phyloP scores from a whole-genome alignment of 768 basidiomycete species.

The Calocybe cyanea region DNA sequence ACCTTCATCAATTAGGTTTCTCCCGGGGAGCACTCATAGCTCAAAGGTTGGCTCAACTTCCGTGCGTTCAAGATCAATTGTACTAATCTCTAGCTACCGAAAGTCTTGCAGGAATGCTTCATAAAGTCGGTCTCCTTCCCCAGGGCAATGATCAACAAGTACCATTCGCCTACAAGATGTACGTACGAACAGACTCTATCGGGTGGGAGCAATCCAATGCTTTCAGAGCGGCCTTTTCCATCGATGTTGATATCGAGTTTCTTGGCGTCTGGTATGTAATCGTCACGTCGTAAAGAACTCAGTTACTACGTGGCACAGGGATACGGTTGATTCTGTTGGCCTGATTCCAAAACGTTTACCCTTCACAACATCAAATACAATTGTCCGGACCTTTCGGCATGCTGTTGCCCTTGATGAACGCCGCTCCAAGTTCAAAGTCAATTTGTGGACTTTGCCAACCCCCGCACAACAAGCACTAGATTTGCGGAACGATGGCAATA shows the following conservation, averaged over 20 bases:
- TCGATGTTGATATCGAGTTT: slow-evolving; percentile 53
- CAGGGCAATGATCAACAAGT: slow-evolving; percentile 51
- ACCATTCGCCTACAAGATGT: slow-evolving; percentile 64
- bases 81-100: too few relatives aligned
- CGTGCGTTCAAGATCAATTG: background rate
- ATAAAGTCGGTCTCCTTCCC: slow-evolving; percentile 48
- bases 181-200: slow-evolving; percentile 42
- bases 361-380: slow-evolving; percentile 52
- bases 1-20: slow-evolving; percentile 35
- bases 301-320: slow-evolving; percentile 43
- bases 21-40: slow-evolving; percentile 66
- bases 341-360: slow-evolving; percentile 50
- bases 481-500: slow-evolving; percentile 7
- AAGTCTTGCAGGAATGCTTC: slow-evolving; percentile 49
- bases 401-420: slow-evolving; percentile 63
- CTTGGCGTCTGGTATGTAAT: slow-evolving; percentile 49
- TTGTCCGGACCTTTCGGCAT: slow-evolving; percentile 60
- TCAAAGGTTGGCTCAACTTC: slow-evolving; percentile 30
- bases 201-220: slow-evolving; percentile 46
- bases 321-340: slow-evolving; percentile 65
- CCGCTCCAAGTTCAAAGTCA: slow-evolving; percentile 56
- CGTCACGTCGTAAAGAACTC: background rate
- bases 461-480: slow-evolving; percentile 25
- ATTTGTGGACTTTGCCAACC: slow-evolving; percentile 42
- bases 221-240: slow-evolving; percentile 55